Evolutionary conservation across 768 basidiomycete genomes (phyloP).

Genomic region (Suillus tomentosus): DNA sequence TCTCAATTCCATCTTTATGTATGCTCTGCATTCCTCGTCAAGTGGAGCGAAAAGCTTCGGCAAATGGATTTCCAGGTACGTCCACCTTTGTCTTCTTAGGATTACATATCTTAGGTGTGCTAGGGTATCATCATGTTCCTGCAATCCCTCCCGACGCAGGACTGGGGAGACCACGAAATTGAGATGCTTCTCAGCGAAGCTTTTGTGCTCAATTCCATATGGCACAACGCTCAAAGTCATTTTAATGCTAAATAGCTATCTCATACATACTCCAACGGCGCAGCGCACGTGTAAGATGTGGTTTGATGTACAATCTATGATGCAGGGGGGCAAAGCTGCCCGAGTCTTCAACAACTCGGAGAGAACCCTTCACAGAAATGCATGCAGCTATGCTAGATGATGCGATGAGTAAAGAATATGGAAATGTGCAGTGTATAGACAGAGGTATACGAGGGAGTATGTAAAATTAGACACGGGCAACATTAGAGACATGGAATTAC

Average conservation of each 20-base stretch:
- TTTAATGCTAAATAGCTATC: slow-evolving; percentile 55
- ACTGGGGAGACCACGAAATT: slow-evolving; percentile 95
- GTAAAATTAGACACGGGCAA: neutral
- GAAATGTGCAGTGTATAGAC: slow-evolving; percentile 1
- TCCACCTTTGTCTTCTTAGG: slow-evolving; percentile 7
- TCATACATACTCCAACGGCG: slow-evolving; percentile 2
- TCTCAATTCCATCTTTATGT: slow-evolving; percentile 99
- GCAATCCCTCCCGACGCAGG: slow-evolving; percentile 87
- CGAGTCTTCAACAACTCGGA: slow-evolving; percentile 1
- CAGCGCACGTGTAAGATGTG: slow-evolving; percentile 6
- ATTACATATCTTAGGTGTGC: slow-evolving; percentile 10
- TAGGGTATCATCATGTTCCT: slow-evolving; percentile 99
- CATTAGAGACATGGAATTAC: neutral
- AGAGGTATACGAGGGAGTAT: neutral
- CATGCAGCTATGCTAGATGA: slow-evolving; percentile 6
- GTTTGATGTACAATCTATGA: neutral
- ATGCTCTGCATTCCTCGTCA: slow-evolving; percentile 94
- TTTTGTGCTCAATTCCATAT: slow-evolving; percentile 89
- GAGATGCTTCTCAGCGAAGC: slow-evolving; percentile 95
- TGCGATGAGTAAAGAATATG: neutral
- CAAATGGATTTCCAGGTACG: slow-evolving; percentile 98
- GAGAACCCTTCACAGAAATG: neutral
- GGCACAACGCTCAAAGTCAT: slow-evolving; percentile 92
- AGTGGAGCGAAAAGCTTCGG: slow-evolving; percentile 90
- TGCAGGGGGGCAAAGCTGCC: neutral